Percentiles rank a stretch among this genome's conserved stretches.
Conservation (phyloP, 2,329 filamentous ascomycete genomes). For the Calonectria hawksworthii region DNA sequence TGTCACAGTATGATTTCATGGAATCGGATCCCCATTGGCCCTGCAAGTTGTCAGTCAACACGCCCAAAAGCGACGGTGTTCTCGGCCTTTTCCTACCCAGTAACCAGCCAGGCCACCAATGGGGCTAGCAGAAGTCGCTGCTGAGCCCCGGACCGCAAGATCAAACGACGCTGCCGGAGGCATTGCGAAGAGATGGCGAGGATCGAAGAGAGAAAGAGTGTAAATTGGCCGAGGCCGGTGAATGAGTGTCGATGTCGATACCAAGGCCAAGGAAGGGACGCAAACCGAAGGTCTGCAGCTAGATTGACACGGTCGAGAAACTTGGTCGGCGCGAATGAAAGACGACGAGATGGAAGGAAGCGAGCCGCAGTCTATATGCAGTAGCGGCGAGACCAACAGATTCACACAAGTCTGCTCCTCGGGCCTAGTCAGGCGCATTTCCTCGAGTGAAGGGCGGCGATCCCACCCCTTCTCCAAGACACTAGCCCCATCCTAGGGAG, state of each 20-base stretch:
- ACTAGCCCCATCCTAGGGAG: slow-evolving; percentile 22
- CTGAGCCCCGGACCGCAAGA: not conserved
- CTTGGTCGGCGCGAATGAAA: slow-evolving; percentile 36
- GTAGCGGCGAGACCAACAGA: slow-evolving; percentile 20
- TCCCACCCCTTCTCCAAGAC: slow-evolving; percentile 39
- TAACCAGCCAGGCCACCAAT: slow-evolving; percentile 56
- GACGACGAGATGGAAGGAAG: slow-evolving; percentile 44
- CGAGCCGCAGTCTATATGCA: slow-evolving; percentile 18
- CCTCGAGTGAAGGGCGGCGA: slow-evolving; percentile 34
- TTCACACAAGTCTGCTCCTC: not conserved
- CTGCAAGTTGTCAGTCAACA: slow-evolving; percentile 36
- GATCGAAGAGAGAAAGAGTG: slow-evolving; percentile 46
- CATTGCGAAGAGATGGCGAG: not conserved
- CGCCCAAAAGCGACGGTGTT: not conserved
- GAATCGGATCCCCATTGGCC: slow-evolving; percentile 52
- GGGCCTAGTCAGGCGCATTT: slow-evolving; percentile 16
- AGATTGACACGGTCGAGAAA: slow-evolving; percentile 41
- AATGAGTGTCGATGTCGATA: slow-evolving; percentile 50
- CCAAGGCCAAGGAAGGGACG: slow-evolving; percentile 56
- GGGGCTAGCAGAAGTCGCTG: slow-evolving; percentile 31
- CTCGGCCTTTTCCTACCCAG: slow-evolving; percentile 49
- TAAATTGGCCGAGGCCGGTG: slow-evolving; percentile 51
- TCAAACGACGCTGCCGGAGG: slow-evolving; percentile 42
- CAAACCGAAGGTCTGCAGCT: slow-evolving; percentile 54
- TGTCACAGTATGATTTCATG: slow-evolving; percentile 53